Evolutionary conservation across 805 yeast genomes (phyloP).

Genomic region (Spathaspora sp.): DNA sequence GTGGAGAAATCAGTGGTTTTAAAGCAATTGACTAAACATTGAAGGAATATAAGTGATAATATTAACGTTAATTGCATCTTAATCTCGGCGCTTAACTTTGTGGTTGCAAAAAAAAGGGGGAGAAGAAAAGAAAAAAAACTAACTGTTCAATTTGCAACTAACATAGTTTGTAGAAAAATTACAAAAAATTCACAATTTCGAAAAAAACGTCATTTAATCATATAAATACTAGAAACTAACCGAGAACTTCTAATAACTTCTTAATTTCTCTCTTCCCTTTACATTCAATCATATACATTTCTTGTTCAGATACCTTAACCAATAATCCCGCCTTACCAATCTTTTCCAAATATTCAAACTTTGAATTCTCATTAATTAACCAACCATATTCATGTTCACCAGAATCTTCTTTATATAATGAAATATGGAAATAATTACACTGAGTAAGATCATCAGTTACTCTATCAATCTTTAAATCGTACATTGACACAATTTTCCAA

Average conservation of each 20-base stretch:
- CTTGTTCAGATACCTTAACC: conserved; percentile 25
- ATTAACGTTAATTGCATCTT: not conserved
- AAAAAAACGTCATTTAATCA: not conserved
- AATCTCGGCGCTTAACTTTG: not conserved
- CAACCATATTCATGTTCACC: conserved; percentile 20
- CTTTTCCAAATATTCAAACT: conserved; percentile 24
- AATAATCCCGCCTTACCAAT: conserved; percentile 44
- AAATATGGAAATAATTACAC: conserved; percentile 25
- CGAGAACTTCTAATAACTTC: conserved; percentile 23
- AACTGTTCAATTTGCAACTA: not conserved
- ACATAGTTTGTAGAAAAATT: not conserved
- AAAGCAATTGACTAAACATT: not conserved
- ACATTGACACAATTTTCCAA: conserved; percentile 43
- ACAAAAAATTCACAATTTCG: not conserved
- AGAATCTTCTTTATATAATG: conserved; percentile 16
- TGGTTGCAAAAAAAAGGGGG: not conserved
- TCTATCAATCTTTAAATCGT: conserved; percentile 23
- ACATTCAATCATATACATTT: conserved; percentile 41
- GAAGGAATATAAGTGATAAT: not conserved
- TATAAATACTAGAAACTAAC: not conserved
- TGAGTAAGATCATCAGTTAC: conserved; percentile 24
- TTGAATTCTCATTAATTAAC: conserved; percentile 29
- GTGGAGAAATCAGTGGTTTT: not conserved
- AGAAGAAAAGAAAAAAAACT: not conserved
- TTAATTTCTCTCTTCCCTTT: conserved; percentile 40